Conservation (phyloP, 2,329 filamentous ascomycete genomes). For the Fusarium sp. region DNA sequence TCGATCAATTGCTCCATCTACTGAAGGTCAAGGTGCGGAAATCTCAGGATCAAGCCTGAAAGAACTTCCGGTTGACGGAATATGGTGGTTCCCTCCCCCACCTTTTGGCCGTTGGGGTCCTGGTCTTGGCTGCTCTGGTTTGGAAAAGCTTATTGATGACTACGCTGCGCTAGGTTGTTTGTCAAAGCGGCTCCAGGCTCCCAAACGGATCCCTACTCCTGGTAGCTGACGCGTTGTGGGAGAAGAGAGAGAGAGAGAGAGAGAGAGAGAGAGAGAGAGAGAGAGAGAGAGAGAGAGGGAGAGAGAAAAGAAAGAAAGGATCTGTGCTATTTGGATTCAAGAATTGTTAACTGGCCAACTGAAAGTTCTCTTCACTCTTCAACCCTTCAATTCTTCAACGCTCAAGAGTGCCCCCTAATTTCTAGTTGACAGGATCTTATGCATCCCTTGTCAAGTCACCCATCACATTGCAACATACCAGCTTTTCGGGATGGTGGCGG, state of each 20-base stretch:
- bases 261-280: too few species aligned
- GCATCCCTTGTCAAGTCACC: conserved; percentile 13
- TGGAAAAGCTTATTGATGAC: conserved; percentile 19
- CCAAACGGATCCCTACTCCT: not conserved
- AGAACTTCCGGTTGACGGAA: conserved; percentile 5
- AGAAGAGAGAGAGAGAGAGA: too few species aligned
- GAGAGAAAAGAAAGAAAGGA: too few species aligned
- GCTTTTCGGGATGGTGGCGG: conserved; percentile 16
- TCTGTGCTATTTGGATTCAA: too few species aligned
- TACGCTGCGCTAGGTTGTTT: not conserved
- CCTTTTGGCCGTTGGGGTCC: conserved; percentile 29
- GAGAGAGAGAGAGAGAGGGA: too few species aligned
- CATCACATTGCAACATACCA: conserved; percentile 27
- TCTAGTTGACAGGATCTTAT: not conserved
- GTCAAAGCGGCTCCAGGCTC: too few species aligned
- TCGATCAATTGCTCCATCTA: not conserved
- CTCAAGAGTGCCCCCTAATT: conserved; percentile 21
- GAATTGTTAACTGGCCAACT: too few species aligned
- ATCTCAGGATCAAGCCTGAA: not conserved
- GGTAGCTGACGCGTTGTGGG: conserved; percentile 14
- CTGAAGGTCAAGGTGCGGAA: too few species aligned
- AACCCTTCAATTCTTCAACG: too few species aligned
- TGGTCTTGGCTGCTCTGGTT: conserved; percentile 13
- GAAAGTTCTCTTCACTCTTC: too few species aligned
- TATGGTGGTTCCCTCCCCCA: conserved; percentile 2